Evolutionary conservation across 2,329 filamentous ascomycete genomes (phyloP), one percentile per base, ranked within the genome.

Genomic region (Trichoderma cornu-damae): DNA sequence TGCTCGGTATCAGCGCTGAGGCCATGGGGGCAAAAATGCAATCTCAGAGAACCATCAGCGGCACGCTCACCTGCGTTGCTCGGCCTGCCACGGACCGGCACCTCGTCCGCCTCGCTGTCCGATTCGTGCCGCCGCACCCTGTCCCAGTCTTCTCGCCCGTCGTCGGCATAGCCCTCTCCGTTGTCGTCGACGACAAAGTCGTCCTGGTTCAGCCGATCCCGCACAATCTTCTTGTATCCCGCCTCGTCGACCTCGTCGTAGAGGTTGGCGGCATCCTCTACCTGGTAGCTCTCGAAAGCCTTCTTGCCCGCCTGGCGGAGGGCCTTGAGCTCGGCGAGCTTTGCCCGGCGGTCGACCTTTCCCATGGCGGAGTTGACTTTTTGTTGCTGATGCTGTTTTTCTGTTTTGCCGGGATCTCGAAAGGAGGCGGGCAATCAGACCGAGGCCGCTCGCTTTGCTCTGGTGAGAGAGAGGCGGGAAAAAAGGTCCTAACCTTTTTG

Each of bases 151-250:
- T 96, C 92, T 56, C 94, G 87, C 60, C 94, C 94, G 69, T 97
- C 94, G 70, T 97, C 93, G 63, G 90, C 93, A 68, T 99, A 99
- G 35, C 94, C 93, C 70, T 93, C 90, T 68, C 93, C 93, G 76
- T 96, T 96, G 75, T 99, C 94, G 76, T 97, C 94, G 60, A 99
- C 92, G 52, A 99, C 93, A 68, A 99, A 99, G 75, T 99, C 94
- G 66, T 99, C 94, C 67, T 96, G 81, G 68, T 97, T 89, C 51
- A 99, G 79, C 46, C 94, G 87, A 57, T 87, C 85, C 40, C 94
- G 84, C 12, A 99, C 91, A 63, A 97, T 87, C 71, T 95, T 95
- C 77, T 96, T 96, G 79, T 99, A 99, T 51, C 89, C 89, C 67
- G 94, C 93, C 67, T 99, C 94, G 68, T 97, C 92, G 47, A 99